Base-by-base conservation (phyloP, 2,329 filamentous ascomycete species). In the Claviceps humidiphila region DNA sequence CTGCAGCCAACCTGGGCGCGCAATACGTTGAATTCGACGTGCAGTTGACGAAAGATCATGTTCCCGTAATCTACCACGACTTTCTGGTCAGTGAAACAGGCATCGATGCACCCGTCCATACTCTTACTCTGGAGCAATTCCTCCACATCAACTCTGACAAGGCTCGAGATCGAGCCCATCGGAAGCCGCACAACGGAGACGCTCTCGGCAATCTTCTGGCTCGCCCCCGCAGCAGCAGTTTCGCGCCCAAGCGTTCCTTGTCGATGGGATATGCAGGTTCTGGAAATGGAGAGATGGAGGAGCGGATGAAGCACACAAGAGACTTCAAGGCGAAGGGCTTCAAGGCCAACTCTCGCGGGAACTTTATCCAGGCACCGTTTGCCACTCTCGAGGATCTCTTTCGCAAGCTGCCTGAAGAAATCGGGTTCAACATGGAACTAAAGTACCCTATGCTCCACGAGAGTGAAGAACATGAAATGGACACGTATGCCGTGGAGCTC, bases 381-480 rank as follows among this genome's bases (percentile, higher is more conserved):
- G 90, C 91, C 7, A 98, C 93, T 0, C 75, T 98, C 4, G 89
- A 96, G 66, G 89, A 96, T 56, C 82, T 97, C 65, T 96, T 98
- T 71, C 79, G 80, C 61, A 84, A 90, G 63, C 72, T 98, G 0
- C 89, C 89, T 0, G 78, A 85, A 56, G 76, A 80, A 14, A 86
- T 95, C 22, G 90, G 93, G 14, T 98, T 98, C 77, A 97, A 98
- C 68, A 95, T 98, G 59, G 93, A 98, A 72, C 87, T 98, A 78
- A 97, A 98, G 70, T 98, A 98, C 65, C 93, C 93, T 5, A 97
- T 97, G 90, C 80, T 98, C 43, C 85, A 91, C 65, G 94, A 98
- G 73, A 88, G 82, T 54, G 89, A 96, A 67, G 87, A 94, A 66
- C 87, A 96, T 58, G 89, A 95, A 60, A 96, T 97, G 89, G 91